A percentile compares a stretch with the other conserved stretches of the same genome.
These are phyloP conservation scores for Dothiorella sarmentorum DNA, from an alignment of 2,329 filamentous ascomycete genomes.

Conservation along the genomic window DNA sequence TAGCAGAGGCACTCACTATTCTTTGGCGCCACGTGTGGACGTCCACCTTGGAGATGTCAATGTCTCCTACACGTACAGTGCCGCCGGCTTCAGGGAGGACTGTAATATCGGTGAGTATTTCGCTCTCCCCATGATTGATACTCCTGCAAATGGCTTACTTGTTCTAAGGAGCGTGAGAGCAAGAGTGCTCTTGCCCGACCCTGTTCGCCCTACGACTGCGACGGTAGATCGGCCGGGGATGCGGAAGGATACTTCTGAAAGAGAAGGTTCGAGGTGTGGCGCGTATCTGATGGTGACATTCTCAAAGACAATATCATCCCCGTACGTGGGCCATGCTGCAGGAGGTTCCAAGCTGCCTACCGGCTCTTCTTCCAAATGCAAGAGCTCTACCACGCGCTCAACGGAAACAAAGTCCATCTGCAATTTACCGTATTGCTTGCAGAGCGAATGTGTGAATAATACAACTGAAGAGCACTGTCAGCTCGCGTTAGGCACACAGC, in stretches of 20 bases:
- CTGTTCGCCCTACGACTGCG: constrained; percentile 74
- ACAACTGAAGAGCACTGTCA: constrained; percentile 42
- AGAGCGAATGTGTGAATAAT: constrained; percentile 67
- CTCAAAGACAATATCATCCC: constrained; percentile 66
- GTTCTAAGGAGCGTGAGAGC: constrained; percentile 56
- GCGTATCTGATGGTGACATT: constrained; percentile 77
- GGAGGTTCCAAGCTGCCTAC: constrained; percentile 66
- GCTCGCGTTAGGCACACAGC: too few species aligned
- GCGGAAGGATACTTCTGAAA: constrained; percentile 65
- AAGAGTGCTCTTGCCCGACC: constrained; percentile 77
- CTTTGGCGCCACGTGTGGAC: constrained; percentile 58
- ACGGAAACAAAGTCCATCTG: constrained; percentile 93
- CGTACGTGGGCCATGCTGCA: constrained; percentile 69
- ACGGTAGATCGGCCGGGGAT: constrained; percentile 77
- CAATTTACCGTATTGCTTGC: constrained; percentile 75
- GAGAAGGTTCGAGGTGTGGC: constrained; percentile 68
- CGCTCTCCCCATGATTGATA: too few species aligned
- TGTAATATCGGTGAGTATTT: constrained; percentile 21
- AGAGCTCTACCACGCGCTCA: constrained; percentile 77
- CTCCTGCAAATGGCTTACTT: constrained; percentile 30
- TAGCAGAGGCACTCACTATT: constrained; percentile 31
- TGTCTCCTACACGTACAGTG: constrained; percentile 56
- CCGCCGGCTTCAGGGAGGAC: constrained; percentile 34
- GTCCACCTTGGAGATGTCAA: constrained; percentile 58
- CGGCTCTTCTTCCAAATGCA: constrained; percentile 73